These are phyloP conservation scores for Coemansia sp. DNA, from an alignment of 192 early-diverging fungal genomes.

Conservation along the genomic window DNA sequence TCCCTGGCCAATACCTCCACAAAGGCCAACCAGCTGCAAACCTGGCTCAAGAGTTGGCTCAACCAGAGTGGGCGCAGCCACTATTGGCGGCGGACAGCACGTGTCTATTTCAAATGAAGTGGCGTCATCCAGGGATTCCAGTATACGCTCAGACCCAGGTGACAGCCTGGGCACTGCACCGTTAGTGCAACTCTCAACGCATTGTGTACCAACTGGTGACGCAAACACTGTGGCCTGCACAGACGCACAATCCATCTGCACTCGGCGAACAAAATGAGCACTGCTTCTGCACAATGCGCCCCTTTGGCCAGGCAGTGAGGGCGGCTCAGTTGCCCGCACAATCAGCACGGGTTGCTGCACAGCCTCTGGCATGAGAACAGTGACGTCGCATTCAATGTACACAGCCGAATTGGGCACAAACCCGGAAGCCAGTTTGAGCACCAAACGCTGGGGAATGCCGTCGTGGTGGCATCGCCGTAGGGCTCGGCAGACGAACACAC, in stretches of 20 bases:
- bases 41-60: neutral
- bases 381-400: slow-evolving; percentile 49
- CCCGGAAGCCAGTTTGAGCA: slow-evolving; percentile 22
- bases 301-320: neutral
- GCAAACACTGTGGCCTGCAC: neutral
- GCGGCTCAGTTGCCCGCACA: slow-evolving; percentile 35
- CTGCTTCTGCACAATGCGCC: slow-evolving; percentile 2
- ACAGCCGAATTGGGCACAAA: neutral
- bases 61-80: neutral
- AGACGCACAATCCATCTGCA: slow-evolving; percentile 10
- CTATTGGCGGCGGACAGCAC: neutral
- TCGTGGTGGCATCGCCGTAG: slow-evolving; percentile 41
- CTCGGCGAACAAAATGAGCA: slow-evolving; percentile 15
- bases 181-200: neutral
- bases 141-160: neutral
- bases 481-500: slow-evolving; percentile 38
- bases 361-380: slow-evolving; percentile 48
- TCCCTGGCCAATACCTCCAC: neutral
- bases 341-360: slow-evolving; percentile 46
- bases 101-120: neutral
- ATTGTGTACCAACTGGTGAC: neutral
- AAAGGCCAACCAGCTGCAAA: neutral
- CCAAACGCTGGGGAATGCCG: slow-evolving; percentile 44
- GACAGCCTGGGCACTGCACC: neutral
- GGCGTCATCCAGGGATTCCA: neutral